Evolutionary conservation across 805 yeast species (phyloP).

Genomic region (Suhomyces sp.): DNA sequence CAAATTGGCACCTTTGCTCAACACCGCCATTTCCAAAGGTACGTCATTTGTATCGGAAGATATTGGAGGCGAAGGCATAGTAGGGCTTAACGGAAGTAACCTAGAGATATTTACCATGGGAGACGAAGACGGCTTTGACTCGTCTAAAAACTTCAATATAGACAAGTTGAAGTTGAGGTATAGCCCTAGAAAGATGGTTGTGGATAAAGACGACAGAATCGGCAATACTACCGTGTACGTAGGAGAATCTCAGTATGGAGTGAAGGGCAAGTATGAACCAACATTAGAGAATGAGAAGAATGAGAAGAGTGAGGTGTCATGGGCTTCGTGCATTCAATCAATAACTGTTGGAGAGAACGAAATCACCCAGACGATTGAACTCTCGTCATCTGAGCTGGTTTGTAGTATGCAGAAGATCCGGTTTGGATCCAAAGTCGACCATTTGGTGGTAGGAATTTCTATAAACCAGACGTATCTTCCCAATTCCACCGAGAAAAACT

Average conservation of each 20-base stretch:
- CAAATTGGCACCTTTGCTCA: slow-evolving; percentile 47
- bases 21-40: slow-evolving; percentile 43
- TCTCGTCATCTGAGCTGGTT: slow-evolving; percentile 42
- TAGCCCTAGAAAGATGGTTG: slow-evolving; percentile 46
- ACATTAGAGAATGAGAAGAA: slow-evolving; percentile 12
- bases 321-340: slow-evolving; percentile 57
- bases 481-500: slow-evolving; percentile 19
- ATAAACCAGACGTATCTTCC: slow-evolving; percentile 29
- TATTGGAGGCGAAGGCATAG: slow-evolving; percentile 54
- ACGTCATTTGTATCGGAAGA: slow-evolving; percentile 63
- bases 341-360: slow-evolving; percentile 32
- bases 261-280: slow-evolving; percentile 25
- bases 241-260: slow-evolving; percentile 44
- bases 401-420: slow-evolving; percentile 33
- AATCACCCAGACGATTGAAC: slow-evolving; percentile 43
- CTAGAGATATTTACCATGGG: slow-evolving; percentile 58
- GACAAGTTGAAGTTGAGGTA: slow-evolving; percentile 42
- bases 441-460: slow-evolving; percentile 48
- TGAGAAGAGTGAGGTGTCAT: slow-evolving; percentile 13
- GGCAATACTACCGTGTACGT: slow-evolving; percentile 28
- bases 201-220: slow-evolving; percentile 19
- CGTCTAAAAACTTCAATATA: slow-evolving; percentile 24
- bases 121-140: slow-evolving; percentile 31
- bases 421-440: slow-evolving; percentile 26
- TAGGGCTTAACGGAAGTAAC: slow-evolving; percentile 54